Conservation (phyloP, 192 early-diverging fungal genomes). For the Mortierella alpina region DNA sequence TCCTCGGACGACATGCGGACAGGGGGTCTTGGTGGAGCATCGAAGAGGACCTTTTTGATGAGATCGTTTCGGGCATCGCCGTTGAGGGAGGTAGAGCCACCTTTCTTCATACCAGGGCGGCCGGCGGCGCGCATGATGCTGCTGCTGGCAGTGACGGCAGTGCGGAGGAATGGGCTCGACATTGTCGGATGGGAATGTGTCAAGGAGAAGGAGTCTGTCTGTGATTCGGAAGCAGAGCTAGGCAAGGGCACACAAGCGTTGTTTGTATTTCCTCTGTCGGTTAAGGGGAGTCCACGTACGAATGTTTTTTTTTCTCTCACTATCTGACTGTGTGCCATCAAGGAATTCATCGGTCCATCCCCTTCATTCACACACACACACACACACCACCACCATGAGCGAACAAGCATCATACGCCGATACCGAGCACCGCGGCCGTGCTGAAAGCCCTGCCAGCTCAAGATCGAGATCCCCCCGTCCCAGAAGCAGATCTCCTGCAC, state of each 20-base stretch:
- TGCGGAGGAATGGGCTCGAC: conserved; percentile 46
- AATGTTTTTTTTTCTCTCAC: neutral
- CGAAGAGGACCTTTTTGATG: conserved; percentile 78
- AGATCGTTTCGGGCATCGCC: conserved; percentile 73
- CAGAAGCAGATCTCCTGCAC: conserved; percentile 47
- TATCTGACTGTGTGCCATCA: neutral
- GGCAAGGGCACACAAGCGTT: too few relatives aligned
- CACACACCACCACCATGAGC: conserved; percentile 18
- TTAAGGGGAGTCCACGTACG: neutral
- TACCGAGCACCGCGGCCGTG: conserved; percentile 37
- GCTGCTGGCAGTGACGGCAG: conserved; percentile 21
- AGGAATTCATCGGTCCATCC: neutral
- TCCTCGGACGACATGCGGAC: conserved; percentile 68
- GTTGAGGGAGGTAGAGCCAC: conserved; percentile 33
- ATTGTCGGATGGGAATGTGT: conserved; percentile 9
- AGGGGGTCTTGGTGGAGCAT: conserved; percentile 55
- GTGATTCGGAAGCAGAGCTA: too few relatives aligned
- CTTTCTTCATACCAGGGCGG: conserved; percentile 28
- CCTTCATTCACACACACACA: neutral
- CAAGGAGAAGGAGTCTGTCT: neutral
- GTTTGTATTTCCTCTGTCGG: neutral
- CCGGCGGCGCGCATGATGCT: conserved; percentile 44
- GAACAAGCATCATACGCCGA: conserved; percentile 38
- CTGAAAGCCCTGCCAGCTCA: conserved; percentile 39
- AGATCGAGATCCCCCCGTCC: conserved; percentile 51